Base-by-base conservation (phyloP, 257 asterid genomes). In the Misopates orontium region DNA sequence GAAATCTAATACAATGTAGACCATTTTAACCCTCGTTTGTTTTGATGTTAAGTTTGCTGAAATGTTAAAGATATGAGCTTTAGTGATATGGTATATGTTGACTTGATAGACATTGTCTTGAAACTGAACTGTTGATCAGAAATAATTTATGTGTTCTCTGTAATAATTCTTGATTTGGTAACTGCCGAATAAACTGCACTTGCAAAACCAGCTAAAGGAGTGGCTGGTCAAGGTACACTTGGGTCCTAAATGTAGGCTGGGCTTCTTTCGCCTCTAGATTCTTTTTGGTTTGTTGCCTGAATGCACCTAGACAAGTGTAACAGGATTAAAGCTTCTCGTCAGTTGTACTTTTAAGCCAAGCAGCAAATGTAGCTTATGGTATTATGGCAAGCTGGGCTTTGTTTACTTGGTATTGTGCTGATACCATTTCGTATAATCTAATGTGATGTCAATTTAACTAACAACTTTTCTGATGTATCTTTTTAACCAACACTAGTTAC, bases 371-470 rank as follows among this genome's bases (percentile, higher is more conserved):
- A 23, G 45, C 21, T 48, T 14, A 36, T 14, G 13, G 6, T 36
- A 32, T 20, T 55, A 22, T 66, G 13, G 16, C 23, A 54, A 54
- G 40, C 31, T 36, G 42, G 52, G 64, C 17, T 14, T 48, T 58
- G 14, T 68, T 36, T 44, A 24, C 55, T 42, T 41, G 75, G 41
- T 21, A 18, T 23, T 70, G 15, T 71, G 70, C 53, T 64, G 13
- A 13, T 1, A 47, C 51, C 10, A 32, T 13, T 48, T 8, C 16
- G 32, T 49, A 42, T 16, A 8, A 39, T 40, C 4, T 17, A 16
- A 22, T 39, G 20, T 5, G 11, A 28, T 64, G 12, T 11, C 13
- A 14, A 9, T 63, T 39, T 4, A 18, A 50, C 56, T 19, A 25
- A 0, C 16, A 10, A 50, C 22, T 36, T 32, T 10, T 14, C 17